phyloP scores from a whole-genome alignment of 2,329 filamentous ascomycete genomes.

The Penicillium glabrum region DNA sequence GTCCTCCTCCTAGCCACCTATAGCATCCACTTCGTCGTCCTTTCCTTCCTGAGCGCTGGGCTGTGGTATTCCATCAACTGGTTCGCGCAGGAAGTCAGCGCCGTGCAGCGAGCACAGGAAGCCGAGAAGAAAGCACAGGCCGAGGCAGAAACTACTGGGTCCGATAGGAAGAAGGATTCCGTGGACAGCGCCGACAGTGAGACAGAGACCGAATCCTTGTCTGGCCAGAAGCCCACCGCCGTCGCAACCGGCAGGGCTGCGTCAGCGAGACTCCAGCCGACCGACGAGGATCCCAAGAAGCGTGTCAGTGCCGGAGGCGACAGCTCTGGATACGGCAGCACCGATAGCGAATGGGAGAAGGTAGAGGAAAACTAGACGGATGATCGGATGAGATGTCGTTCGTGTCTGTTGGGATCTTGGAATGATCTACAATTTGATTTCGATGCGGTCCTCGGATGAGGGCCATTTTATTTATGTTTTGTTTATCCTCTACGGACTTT shows the following conservation, averaged over 20 bases:
- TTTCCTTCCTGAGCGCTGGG: slow-evolving; percentile 75
- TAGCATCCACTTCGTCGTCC: slow-evolving; percentile 82
- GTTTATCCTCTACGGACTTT: slow-evolving; percentile 1
- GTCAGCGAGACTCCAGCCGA: slow-evolving; percentile 50
- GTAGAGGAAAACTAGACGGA: slow-evolving; percentile 55
- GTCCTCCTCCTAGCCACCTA: slow-evolving; percentile 75
- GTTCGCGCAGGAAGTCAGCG: slow-evolving; percentile 72
- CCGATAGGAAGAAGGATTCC: slow-evolving; percentile 28
- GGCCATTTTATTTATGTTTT: background rate
- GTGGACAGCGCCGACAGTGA: slow-evolving; percentile 45
- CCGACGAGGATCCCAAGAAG: slow-evolving; percentile 45
- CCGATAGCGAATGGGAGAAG: slow-evolving; percentile 97
- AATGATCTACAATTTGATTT: background rate
- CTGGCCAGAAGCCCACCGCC: slow-evolving; percentile 15
- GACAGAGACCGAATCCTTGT: slow-evolving; percentile 42
- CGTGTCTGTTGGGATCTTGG: background rate
- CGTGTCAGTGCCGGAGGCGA: slow-evolving; percentile 48
- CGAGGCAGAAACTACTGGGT: slow-evolving; percentile 23
- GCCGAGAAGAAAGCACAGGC: slow-evolving; percentile 46
- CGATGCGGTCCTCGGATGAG: background rate
- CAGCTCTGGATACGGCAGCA: slow-evolving; percentile 64
- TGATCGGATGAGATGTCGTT: background rate
- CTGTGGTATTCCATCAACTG: slow-evolving; percentile 97
- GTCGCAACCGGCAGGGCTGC: slow-evolving; percentile 20
- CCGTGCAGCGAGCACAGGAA: slow-evolving; percentile 50